Base-by-base conservation (phyloP, 768 basidiomycete species). In the Gymnopilus junonius region DNA sequence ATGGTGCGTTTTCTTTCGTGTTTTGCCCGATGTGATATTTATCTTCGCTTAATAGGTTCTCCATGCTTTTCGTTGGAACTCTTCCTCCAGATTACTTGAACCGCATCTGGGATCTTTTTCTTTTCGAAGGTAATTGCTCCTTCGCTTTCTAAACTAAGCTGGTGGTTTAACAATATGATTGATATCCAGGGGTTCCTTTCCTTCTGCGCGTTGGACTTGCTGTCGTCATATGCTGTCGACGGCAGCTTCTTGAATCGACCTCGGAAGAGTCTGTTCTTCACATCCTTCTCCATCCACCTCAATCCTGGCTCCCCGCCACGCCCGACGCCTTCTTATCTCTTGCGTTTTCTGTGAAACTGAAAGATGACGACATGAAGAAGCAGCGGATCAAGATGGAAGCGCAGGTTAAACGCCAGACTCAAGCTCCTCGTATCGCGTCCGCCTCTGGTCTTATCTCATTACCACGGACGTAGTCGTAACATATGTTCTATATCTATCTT, bases 41-140 rank as follows among this genome's bases (percentile, higher is more conserved):
- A 27, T 40, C 60, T 17, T 20, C 7, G 8, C 3, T 11, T 57
- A 4, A 0, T 60, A 92, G 92, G 92, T 92, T 94, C 65, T 84
- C 86, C 0, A 83, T 86, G 2, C 70, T 94, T 15, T 94, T 93
- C 58, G 88, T 87, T 1, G 86, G 86, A 10, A 81, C 81, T 1
- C 79, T 94, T 14, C 89, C 93, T 0, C 71, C 77, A 0, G 86
- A 89, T 2, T 85, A 87, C 68, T 75, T 93, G 15, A 85, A 89
- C 61, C 82, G 93, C 27, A 82, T 93, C 12, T 94, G 93, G 93
- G 93, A 94, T 70, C 71, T 94, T 2, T 94, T 94, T 70, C 74
- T 94, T 20, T 91, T 83, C 65, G 93, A 94, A 76, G 93, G 92
- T 92, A 71, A 27, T 78, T 62, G 8, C 2, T 35, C 1, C 2